Conservation (phyloP, 2,329 filamentous ascomycete species). For the Fusarium tricinctum region DNA sequence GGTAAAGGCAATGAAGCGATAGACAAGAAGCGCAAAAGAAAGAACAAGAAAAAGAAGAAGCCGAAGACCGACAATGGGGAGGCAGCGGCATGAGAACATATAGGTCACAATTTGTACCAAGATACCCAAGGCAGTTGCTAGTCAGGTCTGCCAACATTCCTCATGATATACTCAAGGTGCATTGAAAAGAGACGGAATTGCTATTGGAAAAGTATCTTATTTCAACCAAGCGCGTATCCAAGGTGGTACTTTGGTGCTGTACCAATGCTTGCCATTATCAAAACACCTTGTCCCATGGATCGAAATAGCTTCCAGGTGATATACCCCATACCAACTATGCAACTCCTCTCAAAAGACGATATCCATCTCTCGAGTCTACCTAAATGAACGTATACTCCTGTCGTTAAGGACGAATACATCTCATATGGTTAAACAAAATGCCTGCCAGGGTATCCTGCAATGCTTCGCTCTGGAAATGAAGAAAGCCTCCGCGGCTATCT, state of each 20-base stretch:
- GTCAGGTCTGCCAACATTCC: background rate
- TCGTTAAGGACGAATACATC: conserved; percentile 13
- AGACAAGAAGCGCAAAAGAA: conserved; percentile 45
- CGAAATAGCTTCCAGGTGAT: conserved; percentile 19
- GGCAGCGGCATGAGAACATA: conserved; percentile 16
- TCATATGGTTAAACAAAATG: conserved; percentile 38
- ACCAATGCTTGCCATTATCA: conserved; percentile 9
- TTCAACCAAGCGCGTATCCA: conserved; percentile 3
- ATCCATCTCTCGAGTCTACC: conserved; percentile 17
- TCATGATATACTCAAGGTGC: background rate
- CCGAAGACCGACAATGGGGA: conserved; percentile 42
- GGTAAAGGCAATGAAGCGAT: conserved; percentile 1
- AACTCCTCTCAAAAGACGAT: conserved; percentile 30
- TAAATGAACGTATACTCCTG: conserved; percentile 21
- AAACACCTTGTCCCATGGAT: conserved; percentile 14
- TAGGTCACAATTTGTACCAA: conserved; percentile 3
- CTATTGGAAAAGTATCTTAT: conserved; percentile 3
- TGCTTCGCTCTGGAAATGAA: conserved; percentile 38
- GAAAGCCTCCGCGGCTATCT: conserved; percentile 32
- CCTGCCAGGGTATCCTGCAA: conserved; percentile 39
- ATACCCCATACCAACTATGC: conserved; percentile 33
- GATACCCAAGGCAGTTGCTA: conserved; percentile 19
- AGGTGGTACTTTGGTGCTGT: conserved; percentile 7
- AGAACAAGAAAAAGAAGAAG: conserved; percentile 51
- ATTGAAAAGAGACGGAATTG: conserved; percentile 1